Evolutionary conservation across 257 asterid genomes (phyloP).

Genomic region (Nicotiana knightiana): DNA sequence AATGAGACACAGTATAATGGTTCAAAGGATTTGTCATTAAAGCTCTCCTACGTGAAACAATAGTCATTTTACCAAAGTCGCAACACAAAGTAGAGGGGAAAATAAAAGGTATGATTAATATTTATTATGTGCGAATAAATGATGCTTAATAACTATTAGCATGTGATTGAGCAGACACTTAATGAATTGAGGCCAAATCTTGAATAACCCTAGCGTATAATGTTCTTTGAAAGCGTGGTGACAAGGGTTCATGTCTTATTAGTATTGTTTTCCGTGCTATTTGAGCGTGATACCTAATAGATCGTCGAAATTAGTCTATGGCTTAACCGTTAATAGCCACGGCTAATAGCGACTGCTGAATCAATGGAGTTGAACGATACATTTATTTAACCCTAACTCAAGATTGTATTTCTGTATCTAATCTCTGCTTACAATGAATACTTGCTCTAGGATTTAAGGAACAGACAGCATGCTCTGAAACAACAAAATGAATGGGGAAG

Average conservation of each 20-base stretch:
- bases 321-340: not conserved
- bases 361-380: not conserved
- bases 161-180: not conserved
- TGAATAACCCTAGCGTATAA: too few relatives aligned
- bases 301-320: not conserved
- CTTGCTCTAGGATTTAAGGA: too few relatives aligned
- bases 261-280: not conserved
- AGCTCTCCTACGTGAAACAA: too few relatives aligned
- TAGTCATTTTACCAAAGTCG: too few relatives aligned
- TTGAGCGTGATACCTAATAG: not conserved
- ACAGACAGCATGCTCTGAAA: too few relatives aligned
- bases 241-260: not conserved
- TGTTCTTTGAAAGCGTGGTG: not conserved
- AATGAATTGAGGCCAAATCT: not conserved
- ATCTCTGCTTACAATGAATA: not conserved
- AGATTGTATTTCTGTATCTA: not conserved
- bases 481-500: too few relatives aligned
- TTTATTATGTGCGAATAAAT: not conserved
- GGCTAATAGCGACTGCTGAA: not conserved
- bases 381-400: not conserved
- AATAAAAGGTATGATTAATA: too few relatives aligned
- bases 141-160: too few relatives aligned
- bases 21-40: too few relatives aligned
- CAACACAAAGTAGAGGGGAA: too few relatives aligned
- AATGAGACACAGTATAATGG: too few relatives aligned